Evolutionary conservation across 2,329 filamentous ascomycete genomes (phyloP), one percentile per base, ranked within the genome.

Genomic region (Colletotrichum tabaci): DNA sequence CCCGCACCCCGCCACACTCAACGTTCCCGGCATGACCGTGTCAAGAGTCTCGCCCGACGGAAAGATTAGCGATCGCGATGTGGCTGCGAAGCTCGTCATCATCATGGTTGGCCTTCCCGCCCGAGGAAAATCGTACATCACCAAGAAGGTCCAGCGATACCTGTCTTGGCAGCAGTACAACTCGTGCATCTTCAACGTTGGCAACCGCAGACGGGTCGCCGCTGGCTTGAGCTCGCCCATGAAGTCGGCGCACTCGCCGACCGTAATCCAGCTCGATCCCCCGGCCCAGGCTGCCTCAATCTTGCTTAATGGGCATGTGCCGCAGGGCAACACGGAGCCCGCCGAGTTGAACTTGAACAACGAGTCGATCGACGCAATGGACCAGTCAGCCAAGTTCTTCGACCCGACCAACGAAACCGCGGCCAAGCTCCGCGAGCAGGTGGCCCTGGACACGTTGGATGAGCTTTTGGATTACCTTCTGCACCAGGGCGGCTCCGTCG

Each of bases 21-120:
- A 98, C 81, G 98, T 99, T 72, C 96, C 96, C 68, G 96, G 96
- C 75, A 91, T 99, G 86, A 99, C 96, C 71, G 93, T 95, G 78
- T 98, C 96, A 72, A 94, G 94, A 79, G 94, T 97, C 60, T 99
- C 96, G 2, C 96, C 96, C 10, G 96, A 99, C 82, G 96, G 96
- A 75, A 91, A 94, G 77, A 99, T 99, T 76, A 93, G 96, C 66
- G 92, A 96, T 79, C 90, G 96, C 78, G 96, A 99, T 87, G 93
- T 99, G 61, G 96, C 95, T 61, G 93, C 96, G 50, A 99, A 99
- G 86, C 87, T 99, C 73, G 94, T 98, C 79, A 97, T 99, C 77
- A 91, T 99, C 80, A 99, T 99, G 96, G 96, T 99, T 72, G 96
- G 96, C 74, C 85, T 99, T 77, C 96, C 96, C 3, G 96, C 96